phyloP scores from a whole-genome alignment of 202 grass and related monocot genomes.

The Elaeis oleifera region DNA sequence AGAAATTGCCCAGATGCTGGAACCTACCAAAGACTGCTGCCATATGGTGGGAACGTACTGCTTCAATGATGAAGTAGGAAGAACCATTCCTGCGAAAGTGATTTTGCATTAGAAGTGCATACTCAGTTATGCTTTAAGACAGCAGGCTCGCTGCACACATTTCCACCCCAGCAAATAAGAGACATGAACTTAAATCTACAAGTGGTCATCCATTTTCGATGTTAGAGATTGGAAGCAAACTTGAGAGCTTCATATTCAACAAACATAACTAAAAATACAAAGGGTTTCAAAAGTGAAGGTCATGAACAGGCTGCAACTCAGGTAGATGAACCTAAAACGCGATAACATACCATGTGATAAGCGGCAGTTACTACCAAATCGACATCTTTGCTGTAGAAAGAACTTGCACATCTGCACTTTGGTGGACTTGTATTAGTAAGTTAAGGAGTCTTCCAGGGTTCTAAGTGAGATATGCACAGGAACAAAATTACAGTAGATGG shows the following conservation, averaged over 20 bases:
- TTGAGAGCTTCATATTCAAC: neutral
- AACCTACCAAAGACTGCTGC: constrained; percentile 77
- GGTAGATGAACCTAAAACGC: constrained; percentile 13
- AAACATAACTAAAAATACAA: neutral
- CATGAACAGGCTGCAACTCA: constrained; percentile 1
- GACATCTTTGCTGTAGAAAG: constrained; percentile 98
- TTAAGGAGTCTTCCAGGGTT: constrained; percentile 8
- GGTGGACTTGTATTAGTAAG: constrained; percentile 50
- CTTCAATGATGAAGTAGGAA: constrained; percentile 61
- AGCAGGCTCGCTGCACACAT: no score
- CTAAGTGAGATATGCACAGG: constrained; percentile 21
- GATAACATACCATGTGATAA: constrained; percentile 90
- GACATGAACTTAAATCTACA: neutral
- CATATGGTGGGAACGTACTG: constrained; percentile 57
- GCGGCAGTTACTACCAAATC: constrained; percentile 89
- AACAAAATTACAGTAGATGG: constrained; percentile 4
- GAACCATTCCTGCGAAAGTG: constrained; percentile 41
- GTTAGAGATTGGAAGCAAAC: no score
- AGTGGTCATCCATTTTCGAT: no score
- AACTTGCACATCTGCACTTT: constrained; percentile 96
- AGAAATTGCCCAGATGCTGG: constrained; percentile 54
- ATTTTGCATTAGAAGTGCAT: constrained; percentile 33
- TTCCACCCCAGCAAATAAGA: neutral
- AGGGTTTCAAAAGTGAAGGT: neutral
- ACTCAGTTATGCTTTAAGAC: neutral